These are phyloP conservation scores for Pueraria montana DNA, from an alignment of 306 rosid genomes.

Conservation along the genomic window DNA sequence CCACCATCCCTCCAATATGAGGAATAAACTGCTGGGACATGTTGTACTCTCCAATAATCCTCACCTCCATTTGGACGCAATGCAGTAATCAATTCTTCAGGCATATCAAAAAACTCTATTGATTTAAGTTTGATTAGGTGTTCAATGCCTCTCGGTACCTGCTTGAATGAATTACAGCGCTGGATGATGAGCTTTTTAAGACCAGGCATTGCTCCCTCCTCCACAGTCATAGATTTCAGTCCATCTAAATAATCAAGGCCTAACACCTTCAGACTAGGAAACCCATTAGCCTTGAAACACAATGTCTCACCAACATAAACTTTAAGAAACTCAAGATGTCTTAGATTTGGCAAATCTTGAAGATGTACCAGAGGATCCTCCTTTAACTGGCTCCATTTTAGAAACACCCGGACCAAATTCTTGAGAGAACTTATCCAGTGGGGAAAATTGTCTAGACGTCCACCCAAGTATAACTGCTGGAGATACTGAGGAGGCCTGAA, in stretches of 20 bases:
- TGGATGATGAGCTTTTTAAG: constrained; percentile 72
- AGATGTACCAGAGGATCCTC: constrained; percentile 60
- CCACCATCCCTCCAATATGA: constrained; percentile 69
- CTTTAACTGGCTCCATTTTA: constrained; percentile 58
- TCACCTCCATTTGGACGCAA: constrained; percentile 59
- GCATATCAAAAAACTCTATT: constrained; percentile 81
- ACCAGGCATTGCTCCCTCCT: constrained; percentile 75
- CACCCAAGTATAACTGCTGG: constrained; percentile 52
- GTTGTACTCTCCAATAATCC: constrained; percentile 60
- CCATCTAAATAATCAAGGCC: constrained; percentile 69
- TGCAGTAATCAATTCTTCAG: constrained; percentile 56
- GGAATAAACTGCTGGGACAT: constrained; percentile 65
- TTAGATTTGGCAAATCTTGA: constrained; percentile 60
- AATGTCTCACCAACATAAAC: constrained; percentile 63
- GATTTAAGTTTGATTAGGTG: constrained; percentile 62
- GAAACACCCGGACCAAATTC: constrained; percentile 41
- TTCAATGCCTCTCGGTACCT: constrained; percentile 72
- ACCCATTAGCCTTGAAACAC: constrained; percentile 61
- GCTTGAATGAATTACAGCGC: constrained; percentile 58
- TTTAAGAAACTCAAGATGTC: constrained; percentile 63
- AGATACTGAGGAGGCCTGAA: constrained; percentile 59
- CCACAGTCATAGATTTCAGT: constrained; percentile 53
- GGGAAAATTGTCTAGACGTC: constrained; percentile 61
- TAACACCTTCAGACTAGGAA: constrained; percentile 70
- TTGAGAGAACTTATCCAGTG: constrained; percentile 54